These are phyloP conservation scores for Globisporangium uncinulatum DNA, from an alignment of 352 stramenopile species.

Conservation along the genomic window DNA sequence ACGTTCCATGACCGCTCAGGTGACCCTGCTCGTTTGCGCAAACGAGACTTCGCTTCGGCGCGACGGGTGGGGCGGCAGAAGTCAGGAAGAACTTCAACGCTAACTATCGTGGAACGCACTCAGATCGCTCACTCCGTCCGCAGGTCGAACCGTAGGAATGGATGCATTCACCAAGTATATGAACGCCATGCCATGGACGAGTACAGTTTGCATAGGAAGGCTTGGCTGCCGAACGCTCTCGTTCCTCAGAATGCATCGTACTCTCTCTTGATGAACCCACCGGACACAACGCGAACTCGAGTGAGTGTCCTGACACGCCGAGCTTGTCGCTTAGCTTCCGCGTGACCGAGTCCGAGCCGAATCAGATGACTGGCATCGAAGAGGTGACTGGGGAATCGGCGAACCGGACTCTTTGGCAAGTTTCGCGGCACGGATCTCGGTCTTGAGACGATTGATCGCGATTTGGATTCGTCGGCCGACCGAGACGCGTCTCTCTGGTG, in stretches of 20 bases:
- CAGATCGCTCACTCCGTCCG: background rate
- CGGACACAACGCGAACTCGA: slow-evolving; percentile 11
- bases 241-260: slow-evolving; percentile 9
- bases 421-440: slow-evolving; percentile 15
- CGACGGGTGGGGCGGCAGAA: slow-evolving; percentile 3
- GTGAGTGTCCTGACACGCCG: slow-evolving; percentile 8
- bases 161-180: background rate
- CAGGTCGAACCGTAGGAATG: background rate
- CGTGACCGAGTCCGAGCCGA: slow-evolving; percentile 35
- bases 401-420: background rate
- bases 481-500: slow-evolving; percentile 11
- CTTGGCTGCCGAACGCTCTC: slow-evolving; percentile 22
- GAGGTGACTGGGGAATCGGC: background rate
- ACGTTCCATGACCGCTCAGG: background rate
- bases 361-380: slow-evolving; percentile 25
- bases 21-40: background rate
- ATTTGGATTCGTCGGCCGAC: slow-evolving; percentile 22
- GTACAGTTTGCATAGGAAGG: slow-evolving; percentile 17
- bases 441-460: slow-evolving; percentile 25
- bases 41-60: slow-evolving; percentile 1
- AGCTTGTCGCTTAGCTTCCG: slow-evolving; percentile 32
- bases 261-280: slow-evolving; percentile 17
- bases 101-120: slow-evolving; percentile 16
- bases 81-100: slow-evolving; percentile 8
- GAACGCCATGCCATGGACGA: slow-evolving; percentile 6